Evolutionary conservation across 2,329 filamentous ascomycete species (phyloP).

Genomic region (Cladosporium velox): DNA sequence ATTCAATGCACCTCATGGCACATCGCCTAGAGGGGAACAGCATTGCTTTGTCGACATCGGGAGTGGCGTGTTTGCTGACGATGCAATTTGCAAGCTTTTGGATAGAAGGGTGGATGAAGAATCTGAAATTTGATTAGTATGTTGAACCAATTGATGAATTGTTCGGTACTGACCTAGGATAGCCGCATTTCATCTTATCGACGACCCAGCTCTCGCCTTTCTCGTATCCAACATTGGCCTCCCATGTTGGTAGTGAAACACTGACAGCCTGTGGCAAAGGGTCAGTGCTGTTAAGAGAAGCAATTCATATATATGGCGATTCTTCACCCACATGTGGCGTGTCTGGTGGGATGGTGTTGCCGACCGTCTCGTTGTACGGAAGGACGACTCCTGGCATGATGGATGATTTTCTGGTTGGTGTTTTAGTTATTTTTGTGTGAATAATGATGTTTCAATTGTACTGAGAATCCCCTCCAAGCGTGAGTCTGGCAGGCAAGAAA

Average conservation of each 20-base stretch:
- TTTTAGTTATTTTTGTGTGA: background rate
- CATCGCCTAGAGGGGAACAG: slow-evolving; percentile 74
- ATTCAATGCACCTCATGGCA: slow-evolving; percentile 73
- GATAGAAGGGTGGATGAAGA: slow-evolving; percentile 88
- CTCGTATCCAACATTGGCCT: slow-evolving; percentile 87
- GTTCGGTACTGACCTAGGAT: slow-evolving; percentile 66
- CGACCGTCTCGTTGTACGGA: slow-evolving; percentile 45
- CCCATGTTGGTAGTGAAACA: slow-evolving; percentile 93
- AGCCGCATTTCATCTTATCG: slow-evolving; percentile 81
- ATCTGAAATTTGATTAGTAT: slow-evolving; percentile 54
- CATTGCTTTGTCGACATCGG: slow-evolving; percentile 67
- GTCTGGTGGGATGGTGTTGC: slow-evolving; percentile 74
- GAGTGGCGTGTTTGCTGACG: slow-evolving; percentile 61
- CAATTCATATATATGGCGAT: background rate
- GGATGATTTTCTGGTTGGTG: background rate
- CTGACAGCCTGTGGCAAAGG: slow-evolving; percentile 72
- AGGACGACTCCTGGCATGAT: slow-evolving; percentile 29
- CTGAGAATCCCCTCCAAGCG: background rate
- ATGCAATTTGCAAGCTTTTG: slow-evolving; percentile 71
- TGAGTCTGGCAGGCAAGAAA: background rate
- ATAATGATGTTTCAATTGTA: background rate
- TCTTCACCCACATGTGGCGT: slow-evolving; percentile 69
- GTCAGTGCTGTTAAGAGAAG: slow-evolving; percentile 1
- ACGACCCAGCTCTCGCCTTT: slow-evolving; percentile 89
- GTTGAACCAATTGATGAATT: background rate